Percentiles rank a stretch among this genome's conserved stretches.
Conservation (phyloP, 2,329 filamentous ascomycete species). For the Sporothrix phasma region DNA sequence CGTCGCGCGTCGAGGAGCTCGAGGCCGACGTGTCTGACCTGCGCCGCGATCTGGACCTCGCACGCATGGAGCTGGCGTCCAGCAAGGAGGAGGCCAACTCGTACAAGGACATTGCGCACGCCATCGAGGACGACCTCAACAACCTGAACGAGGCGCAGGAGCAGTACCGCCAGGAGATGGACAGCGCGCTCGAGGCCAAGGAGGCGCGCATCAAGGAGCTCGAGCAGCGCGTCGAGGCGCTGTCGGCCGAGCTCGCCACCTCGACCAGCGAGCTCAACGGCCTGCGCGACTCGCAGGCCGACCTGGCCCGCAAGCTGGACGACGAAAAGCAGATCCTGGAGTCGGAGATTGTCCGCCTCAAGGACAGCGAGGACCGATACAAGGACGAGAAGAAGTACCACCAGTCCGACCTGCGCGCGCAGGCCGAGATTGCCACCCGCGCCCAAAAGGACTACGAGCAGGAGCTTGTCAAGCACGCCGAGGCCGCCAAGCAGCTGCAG, state of each 20-base stretch:
- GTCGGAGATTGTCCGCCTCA: conserved; percentile 68
- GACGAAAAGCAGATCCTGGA: conserved; percentile 76
- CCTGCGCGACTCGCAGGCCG: conserved; percentile 70
- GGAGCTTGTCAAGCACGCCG: conserved; percentile 88
- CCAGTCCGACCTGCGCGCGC: conserved; percentile 82
- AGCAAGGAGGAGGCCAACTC: conserved; percentile 73
- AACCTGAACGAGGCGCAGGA: conserved; percentile 72
- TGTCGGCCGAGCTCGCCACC: conserved; percentile 68
- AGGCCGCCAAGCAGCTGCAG: conserved; percentile 81
- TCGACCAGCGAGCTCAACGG: conserved; percentile 75
- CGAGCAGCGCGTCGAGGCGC: conserved; percentile 71
- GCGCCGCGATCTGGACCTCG: conserved; percentile 75
- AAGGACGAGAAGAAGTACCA: conserved; percentile 72
- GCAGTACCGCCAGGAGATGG: conserved; percentile 79
- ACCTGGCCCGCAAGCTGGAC: conserved; percentile 58
- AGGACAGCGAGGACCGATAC: conserved; percentile 73
- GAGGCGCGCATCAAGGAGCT: conserved; percentile 71
- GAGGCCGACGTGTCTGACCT: conserved; percentile 75
- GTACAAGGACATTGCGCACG: conserved; percentile 80
- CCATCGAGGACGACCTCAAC: conserved; percentile 77
- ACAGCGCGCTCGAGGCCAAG: conserved; percentile 64
- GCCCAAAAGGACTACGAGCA: conserved; percentile 93
- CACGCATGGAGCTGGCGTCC: conserved; percentile 69
- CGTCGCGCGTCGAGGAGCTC: conserved; percentile 64
- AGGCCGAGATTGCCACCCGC: conserved; percentile 85